A percentile compares a stretch with the other conserved stretches of the same genome.
Conservation (phyloP, 345 rosid species). For the Salix udensis region DNA sequence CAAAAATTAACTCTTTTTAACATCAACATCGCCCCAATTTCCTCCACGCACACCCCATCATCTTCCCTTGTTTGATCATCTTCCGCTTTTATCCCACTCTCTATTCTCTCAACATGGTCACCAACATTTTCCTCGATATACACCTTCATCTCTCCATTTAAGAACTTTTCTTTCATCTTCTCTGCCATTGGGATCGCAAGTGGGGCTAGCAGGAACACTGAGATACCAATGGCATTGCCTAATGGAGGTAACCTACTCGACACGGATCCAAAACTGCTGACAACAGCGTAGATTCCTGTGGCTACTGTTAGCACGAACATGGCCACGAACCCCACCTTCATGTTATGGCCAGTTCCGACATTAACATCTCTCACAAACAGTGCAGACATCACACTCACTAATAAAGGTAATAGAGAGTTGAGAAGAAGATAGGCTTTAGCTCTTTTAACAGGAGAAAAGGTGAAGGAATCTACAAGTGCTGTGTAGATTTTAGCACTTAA, state of each 20-base stretch:
- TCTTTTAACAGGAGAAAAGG: constrained; percentile 24
- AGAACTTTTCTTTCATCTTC: constrained; percentile 5
- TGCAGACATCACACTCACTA: constrained; percentile 34
- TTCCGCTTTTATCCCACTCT: not conserved
- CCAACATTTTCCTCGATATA: constrained; percentile 21
- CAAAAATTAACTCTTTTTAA: constrained; percentile 60
- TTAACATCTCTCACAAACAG: constrained; percentile 36
- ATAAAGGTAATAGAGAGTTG: constrained; percentile 53
- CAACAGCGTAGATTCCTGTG: constrained; percentile 64
- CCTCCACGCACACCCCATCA: constrained; percentile 40
- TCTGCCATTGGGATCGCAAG: constrained; percentile 40
- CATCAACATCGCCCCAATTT: constrained; percentile 59
- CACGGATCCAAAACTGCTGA: constrained; percentile 43
- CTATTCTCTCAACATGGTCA: not conserved
- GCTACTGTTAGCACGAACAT: constrained; percentile 53
- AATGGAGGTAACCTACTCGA: constrained; percentile 25
- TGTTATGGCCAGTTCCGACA: not conserved
- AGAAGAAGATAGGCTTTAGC: constrained; percentile 60
- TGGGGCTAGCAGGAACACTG: constrained; percentile 46
- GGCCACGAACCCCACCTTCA: constrained; percentile 32
- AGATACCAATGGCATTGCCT: constrained; percentile 41
- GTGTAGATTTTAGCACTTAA: constrained; percentile 78
- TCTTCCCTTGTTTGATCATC: constrained; percentile 14
- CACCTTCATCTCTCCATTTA: constrained; percentile 22
- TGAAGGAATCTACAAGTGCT: constrained; percentile 42